Evolutionary conservation across 2,329 filamentous ascomycete genomes (phyloP), one percentile per base, ranked within the genome.

Genomic region (Xylaria sp.): DNA sequence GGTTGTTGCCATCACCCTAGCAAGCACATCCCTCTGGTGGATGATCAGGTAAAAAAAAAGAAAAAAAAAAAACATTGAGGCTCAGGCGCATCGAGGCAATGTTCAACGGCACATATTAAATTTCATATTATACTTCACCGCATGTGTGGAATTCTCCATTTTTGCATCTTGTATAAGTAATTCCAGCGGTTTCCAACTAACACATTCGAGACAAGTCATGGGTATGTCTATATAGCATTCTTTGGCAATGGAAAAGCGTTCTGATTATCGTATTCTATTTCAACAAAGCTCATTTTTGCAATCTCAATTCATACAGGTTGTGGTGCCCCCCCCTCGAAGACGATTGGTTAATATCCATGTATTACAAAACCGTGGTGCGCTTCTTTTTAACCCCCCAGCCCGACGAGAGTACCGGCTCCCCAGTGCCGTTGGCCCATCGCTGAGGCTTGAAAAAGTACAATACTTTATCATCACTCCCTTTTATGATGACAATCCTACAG

Each of bases 1-100:
- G 2, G 63, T 73, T 48, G 39, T 73, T 19, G 54, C 72, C 8
- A 59, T 77, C 21, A 61, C 62, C 14, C 56, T 69, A n/a, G 70
- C 72, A 6, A 69, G 70, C 8, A 60, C 30, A 3, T 71, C 71
- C 2, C 68, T 72, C 6, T 57, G 72, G 48, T 75, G 71, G 69
- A 75, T 76, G 73, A 59, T 68, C 24, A 67, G 55, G 47, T 71
- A 65, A 69, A n/a, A n/a, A n/a, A n/a, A n/a, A n/a, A n/a, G n/a
- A n/a, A n/a, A n/a, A n/a, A n/a, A n/a, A n/a, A n/a, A n/a, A n/a
- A 6, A 21, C 32, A 4, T 34, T 4, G 4, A 34, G 32, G 32
- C 32, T 34, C 32, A 4, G 9, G 32, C 32, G 19, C 24, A 27
- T 27, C 24, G 24, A 27, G 24, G 24, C 24, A 27, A 17, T 45